phyloP scores from a whole-genome alignment of 2,329 filamentous ascomycete species.

The Cordyceps farinosa region DNA sequence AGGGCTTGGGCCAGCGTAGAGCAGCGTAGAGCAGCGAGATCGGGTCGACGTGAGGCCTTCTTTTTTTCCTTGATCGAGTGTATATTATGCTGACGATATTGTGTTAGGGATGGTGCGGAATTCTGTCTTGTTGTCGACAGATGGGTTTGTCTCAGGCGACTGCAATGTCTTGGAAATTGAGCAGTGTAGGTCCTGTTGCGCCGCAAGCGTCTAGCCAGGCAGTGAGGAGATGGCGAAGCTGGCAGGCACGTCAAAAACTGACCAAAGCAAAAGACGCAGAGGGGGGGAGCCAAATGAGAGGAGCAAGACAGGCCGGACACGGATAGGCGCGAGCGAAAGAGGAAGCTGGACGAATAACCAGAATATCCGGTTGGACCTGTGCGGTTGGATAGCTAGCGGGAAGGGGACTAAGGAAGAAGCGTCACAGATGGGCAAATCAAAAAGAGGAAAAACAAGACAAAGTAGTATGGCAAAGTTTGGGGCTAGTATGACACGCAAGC shows the following conservation, averaged over 20 bases:
- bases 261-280: not conserved
- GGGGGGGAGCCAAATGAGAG: not conserved
- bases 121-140: conserved; percentile 2
- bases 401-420: not conserved
- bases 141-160: conserved; percentile 14
- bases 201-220: not conserved
- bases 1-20: not conserved
- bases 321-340: not conserved
- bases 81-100: conserved; percentile 15
- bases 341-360: not conserved
- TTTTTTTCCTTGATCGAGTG: conserved; percentile 3
- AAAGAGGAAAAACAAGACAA: not conserved
- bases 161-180: conserved; percentile 7
- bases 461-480: conserved; percentile 2
- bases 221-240: not conserved
- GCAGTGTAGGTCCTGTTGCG: not conserved
- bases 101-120: conserved; percentile 8
- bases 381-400: not conserved
- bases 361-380: not conserved
- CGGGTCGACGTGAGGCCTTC: not conserved
- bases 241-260: not conserved
- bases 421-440: not conserved
- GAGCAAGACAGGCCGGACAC: not conserved
- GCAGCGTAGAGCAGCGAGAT: not conserved
- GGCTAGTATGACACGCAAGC: conserved; percentile 8